phyloP scores from a whole-genome alignment of 768 basidiomycete genomes.

The Russula griseocarnosa region DNA sequence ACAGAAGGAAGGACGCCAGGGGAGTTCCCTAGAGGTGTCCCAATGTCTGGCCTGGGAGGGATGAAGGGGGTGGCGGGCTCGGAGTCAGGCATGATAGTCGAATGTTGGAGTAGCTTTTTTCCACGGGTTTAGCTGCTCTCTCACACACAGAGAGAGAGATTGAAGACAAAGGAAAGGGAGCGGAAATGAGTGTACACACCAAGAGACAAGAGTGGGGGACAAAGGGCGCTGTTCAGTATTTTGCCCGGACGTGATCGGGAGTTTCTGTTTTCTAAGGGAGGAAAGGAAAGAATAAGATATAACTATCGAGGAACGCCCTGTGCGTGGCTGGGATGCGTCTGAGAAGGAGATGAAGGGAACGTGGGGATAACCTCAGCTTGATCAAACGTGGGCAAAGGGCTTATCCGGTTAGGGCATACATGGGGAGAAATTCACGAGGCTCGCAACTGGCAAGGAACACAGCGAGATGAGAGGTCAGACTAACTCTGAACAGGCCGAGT shows the following conservation, averaged over 20 bases:
- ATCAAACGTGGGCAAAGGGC: constrained; percentile 12
- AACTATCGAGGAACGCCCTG: not conserved
- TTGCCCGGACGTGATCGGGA: not conserved
- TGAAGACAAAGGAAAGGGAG: constrained; percentile 1
- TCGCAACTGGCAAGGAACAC: not conserved
- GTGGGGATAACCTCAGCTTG: not conserved
- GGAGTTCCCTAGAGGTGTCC: constrained; percentile 26
- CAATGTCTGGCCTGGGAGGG: constrained; percentile 33
- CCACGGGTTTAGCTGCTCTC: constrained; percentile 23
- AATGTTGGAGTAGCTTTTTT: not conserved
- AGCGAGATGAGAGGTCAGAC: not conserved
- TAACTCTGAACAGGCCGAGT: not conserved
- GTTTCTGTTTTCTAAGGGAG: not conserved
- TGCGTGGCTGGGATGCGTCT: not conserved
- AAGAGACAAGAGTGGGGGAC: not conserved
- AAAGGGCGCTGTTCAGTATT: not conserved
- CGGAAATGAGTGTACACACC: constrained; percentile 16
- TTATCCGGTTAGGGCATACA: constrained; percentile 9
- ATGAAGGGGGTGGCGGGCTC: constrained; percentile 34
- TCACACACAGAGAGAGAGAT: constrained; percentile 3
- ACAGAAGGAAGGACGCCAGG: constrained; percentile 30
- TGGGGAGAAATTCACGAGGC: too few relatives aligned
- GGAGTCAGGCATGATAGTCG: constrained; percentile 24
- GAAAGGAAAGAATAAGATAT: constrained; percentile 16
- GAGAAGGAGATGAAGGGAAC: constrained; percentile 1